Evolutionary conservation across 805 yeast genomes (phyloP).

Genomic region (Metschnikowia santaceciliae): DNA sequence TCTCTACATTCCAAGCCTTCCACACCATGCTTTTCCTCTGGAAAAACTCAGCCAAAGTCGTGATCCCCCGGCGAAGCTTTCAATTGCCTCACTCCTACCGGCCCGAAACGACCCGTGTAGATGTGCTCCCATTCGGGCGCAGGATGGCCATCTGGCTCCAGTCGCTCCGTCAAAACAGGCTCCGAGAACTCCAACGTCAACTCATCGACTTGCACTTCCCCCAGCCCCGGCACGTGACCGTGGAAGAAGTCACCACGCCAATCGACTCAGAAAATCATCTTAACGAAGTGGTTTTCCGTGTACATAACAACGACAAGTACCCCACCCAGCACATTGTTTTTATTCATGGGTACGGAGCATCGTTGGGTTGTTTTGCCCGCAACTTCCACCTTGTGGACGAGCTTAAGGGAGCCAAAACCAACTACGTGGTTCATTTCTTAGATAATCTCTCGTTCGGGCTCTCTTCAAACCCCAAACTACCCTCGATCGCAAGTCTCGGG

Average conservation of each 20-base stretch:
- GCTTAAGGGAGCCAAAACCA: conserved; percentile 24
- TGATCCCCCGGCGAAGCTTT: conserved; percentile 3
- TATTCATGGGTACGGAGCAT: conserved; percentile 57
- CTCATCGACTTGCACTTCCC: conserved; percentile 35
- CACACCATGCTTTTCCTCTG: conserved; percentile 1
- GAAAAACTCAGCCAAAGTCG: not conserved
- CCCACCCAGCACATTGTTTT: conserved; percentile 43
- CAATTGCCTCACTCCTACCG: conserved; percentile 10
- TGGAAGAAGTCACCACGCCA: conserved; percentile 16
- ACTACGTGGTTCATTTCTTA: conserved; percentile 46
- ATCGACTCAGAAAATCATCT: conserved; percentile 29
- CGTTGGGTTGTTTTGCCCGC: conserved; percentile 53
- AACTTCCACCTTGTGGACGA: conserved; percentile 42
- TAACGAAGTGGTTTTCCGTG: conserved; percentile 32
- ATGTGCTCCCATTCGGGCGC: conserved; percentile 11
- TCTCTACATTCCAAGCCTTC: too few species aligned
- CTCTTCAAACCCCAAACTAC: conserved; percentile 42
- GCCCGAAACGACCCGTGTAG: conserved; percentile 10
- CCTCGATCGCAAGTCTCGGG: conserved; percentile 5
- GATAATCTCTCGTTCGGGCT: conserved; percentile 52
- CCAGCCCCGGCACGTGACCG: conserved; percentile 16
- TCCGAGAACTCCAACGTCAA: conserved; percentile 31
- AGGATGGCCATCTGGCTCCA: conserved; percentile 17
- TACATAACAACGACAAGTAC: conserved; percentile 22
- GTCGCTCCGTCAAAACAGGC: conserved; percentile 22